Evolutionary conservation across 2,329 filamentous ascomycete species (phyloP).

Genomic region (Thielaviopsis populi): DNA sequence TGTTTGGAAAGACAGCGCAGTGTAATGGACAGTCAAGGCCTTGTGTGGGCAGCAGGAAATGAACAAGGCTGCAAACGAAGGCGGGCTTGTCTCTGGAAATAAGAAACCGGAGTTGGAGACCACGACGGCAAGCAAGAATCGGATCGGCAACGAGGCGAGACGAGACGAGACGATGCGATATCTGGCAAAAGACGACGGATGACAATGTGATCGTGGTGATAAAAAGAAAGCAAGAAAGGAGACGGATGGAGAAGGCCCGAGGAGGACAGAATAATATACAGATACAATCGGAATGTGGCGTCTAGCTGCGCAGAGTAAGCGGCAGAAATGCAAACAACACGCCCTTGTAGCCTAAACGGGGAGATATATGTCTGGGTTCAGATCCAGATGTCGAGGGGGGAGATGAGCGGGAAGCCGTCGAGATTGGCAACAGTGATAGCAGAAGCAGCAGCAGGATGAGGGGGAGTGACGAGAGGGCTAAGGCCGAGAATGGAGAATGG

Average conservation of each 20-base stretch:
- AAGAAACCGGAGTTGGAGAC: neutral
- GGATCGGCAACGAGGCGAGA: no score
- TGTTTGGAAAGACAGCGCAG: neutral
- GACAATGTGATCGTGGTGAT: neutral
- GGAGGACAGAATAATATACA: slow-evolving; percentile 1
- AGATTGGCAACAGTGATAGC: neutral
- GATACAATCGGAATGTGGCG: neutral
- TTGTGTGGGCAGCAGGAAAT: neutral
- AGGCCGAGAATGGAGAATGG: neutral
- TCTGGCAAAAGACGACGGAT: neutral
- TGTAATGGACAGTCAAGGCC: neutral
- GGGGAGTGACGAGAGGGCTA: neutral
- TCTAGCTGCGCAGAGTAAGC: neutral
- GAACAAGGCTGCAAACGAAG: neutral
- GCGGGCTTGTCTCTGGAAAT: neutral
- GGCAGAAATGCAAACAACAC: neutral
- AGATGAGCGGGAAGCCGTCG: neutral
- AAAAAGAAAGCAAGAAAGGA: neutral
- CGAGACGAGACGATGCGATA: neutral
- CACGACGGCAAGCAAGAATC: neutral
- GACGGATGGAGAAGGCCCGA: neutral
- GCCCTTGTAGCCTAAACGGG: neutral
- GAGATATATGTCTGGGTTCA: neutral
- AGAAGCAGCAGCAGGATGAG: neutral
- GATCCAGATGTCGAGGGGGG: no score